Evolutionary conservation across 108 stramenopile genomes (phyloP).

Genomic region (Conticribra weissflogii): DNA sequence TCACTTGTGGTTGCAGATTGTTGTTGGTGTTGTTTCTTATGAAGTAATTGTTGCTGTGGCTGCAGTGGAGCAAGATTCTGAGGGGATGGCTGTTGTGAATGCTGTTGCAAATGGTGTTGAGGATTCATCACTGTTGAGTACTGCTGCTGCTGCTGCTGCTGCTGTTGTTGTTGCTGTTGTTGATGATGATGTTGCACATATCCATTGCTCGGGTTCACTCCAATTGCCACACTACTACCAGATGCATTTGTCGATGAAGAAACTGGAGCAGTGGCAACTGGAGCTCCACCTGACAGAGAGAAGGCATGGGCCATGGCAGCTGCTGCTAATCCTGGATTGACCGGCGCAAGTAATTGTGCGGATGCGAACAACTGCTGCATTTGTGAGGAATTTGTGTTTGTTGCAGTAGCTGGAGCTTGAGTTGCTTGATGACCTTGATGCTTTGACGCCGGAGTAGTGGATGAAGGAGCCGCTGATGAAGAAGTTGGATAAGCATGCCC

Average conservation of each 20-base stretch:
- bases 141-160: conserved; percentile 5
- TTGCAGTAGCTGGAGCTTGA: too few relatives aligned
- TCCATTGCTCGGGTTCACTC: too few relatives aligned
- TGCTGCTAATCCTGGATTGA: conserved; percentile 28
- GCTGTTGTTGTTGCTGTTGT: conserved; percentile 4
- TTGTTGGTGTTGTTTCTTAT: not conserved
- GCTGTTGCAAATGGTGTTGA: not conserved
- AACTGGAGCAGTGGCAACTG: not conserved
- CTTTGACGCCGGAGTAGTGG: too few relatives aligned
- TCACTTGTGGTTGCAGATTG: too few relatives aligned
- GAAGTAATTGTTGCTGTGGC: not conserved
- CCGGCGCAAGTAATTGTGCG: conserved; percentile 13
- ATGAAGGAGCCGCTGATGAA: too few relatives aligned
- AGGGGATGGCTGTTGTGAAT: conserved; percentile 1
- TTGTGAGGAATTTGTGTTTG: too few relatives aligned
- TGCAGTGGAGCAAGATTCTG: not conserved
- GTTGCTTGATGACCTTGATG: too few relatives aligned
- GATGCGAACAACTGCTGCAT: conserved; percentile 19
- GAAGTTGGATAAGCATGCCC: too few relatives aligned
- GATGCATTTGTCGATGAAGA: too few relatives aligned
- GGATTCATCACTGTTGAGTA: not conserved
- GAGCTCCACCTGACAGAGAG: not conserved
- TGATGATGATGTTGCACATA: not conserved
- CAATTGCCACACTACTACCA: too few relatives aligned
- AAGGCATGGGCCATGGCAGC: conserved; percentile 29